A percentile compares a stretch with the other conserved stretches of the same genome.
Evolutionary conservation across 352 stramenopile species (phyloP).

Genomic region (Vaucheria bursata): DNA sequence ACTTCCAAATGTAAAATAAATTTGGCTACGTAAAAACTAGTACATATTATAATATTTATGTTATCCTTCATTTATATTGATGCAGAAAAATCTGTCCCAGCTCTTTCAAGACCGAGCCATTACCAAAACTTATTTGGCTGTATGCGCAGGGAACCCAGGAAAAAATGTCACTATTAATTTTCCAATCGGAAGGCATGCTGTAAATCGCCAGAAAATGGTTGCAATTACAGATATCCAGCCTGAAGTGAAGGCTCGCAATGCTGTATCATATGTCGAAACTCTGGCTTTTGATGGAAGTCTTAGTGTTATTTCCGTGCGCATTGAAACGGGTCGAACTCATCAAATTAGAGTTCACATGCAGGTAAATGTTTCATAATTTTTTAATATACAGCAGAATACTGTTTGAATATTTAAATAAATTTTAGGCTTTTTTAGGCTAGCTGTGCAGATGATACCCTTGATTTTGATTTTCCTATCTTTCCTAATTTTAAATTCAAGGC

Average conservation of each 20-base stretch:
- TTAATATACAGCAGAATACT: no score
- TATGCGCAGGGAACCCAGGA: conserved; percentile 54
- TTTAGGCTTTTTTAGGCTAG: no score
- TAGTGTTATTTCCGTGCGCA: conserved; percentile 59
- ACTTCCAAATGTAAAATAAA: no score
- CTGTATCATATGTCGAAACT: conserved; percentile 59
- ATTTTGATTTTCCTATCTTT: no score
- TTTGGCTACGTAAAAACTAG: no score
- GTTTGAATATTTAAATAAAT: no score
- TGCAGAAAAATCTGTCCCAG: conserved; percentile 4
- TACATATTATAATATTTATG: no score
- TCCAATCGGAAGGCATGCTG: conserved; percentile 64
- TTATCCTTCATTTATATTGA: no score
- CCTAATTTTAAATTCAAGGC: no score
- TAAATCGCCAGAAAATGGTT: conserved; percentile 68
- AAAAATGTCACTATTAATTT: conserved; percentile 61
- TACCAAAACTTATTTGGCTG: conserved; percentile 64
- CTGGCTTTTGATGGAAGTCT: conserved; percentile 65
- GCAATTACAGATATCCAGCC: conserved; percentile 32
- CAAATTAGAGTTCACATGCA: conserved; percentile 72
- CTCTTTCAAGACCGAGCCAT: conserved; percentile 58
- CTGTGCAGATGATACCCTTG: no score
- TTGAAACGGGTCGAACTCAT: conserved; percentile 70
- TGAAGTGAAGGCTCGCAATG: conserved; percentile 40
- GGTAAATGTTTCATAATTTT: no score